Percentiles rank a stretch among this genome's conserved stretches.
These are phyloP conservation scores for Chlorophyllum brunneum DNA, from an alignment of 768 basidiomycete genomes.

Conservation along the genomic window DNA sequence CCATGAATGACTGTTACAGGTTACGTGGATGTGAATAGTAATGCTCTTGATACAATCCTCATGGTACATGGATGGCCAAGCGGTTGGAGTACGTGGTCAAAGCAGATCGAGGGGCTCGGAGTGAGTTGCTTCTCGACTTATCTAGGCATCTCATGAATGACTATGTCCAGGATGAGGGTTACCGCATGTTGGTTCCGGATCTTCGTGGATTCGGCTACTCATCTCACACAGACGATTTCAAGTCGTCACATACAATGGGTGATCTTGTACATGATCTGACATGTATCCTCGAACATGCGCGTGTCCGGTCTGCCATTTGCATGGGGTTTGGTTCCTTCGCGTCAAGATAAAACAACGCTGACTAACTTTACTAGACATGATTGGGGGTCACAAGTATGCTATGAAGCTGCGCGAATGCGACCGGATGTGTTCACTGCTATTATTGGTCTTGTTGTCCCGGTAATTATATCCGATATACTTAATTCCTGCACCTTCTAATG, in stretches of 20 bases:
- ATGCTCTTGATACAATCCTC: conserved; percentile 46
- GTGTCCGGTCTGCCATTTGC: conserved; percentile 47
- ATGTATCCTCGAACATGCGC: conserved; percentile 55
- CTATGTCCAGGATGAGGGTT: conserved; percentile 41
- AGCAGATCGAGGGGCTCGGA: conserved; percentile 65
- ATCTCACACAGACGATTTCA: conserved; percentile 58
- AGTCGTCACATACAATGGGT: conserved; percentile 52
- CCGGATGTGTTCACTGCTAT: conserved; percentile 63
- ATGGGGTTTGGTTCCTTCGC: conserved; percentile 47
- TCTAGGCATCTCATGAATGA: neutral
- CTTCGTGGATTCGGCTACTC: conserved; percentile 71
- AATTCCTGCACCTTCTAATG: neutral
- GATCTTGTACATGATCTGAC: conserved; percentile 62
- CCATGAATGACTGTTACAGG: conserved; percentile 28
- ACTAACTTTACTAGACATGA: conserved; percentile 44
- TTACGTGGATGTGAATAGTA: conserved; percentile 62
- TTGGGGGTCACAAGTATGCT: conserved; percentile 69
- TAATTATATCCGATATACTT: conserved; percentile 31
- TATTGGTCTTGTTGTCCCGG: conserved; percentile 57
- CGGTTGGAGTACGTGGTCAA: conserved; percentile 72
- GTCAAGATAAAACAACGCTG: neutral
- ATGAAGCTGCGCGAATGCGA: conserved; percentile 62
- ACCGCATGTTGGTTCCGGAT: conserved; percentile 59
- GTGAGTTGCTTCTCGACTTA: conserved; percentile 30
- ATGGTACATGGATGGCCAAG: conserved; percentile 82